These are phyloP conservation scores for Sporothrix protearum DNA, from an alignment of 2,329 filamentous ascomycete species.

Conservation along the genomic window DNA sequence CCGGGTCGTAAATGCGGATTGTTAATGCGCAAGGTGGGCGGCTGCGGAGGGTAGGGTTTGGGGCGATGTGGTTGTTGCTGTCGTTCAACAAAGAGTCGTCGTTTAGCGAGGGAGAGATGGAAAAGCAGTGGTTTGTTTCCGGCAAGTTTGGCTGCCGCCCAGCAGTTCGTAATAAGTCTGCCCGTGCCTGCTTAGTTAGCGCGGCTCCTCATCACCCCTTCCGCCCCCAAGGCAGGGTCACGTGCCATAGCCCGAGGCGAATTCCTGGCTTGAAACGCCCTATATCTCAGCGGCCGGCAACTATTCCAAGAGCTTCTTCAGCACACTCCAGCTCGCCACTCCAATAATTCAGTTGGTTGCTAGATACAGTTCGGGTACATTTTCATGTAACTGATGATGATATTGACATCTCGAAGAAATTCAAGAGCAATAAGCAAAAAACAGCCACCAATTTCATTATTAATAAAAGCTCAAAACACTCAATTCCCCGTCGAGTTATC, in stretches of 20 bases:
- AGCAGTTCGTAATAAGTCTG: constrained; percentile 24
- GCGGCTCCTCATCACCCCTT: neutral
- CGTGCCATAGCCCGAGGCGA: neutral
- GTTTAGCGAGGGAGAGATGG: neutral
- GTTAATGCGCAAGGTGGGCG: neutral
- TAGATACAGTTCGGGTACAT: neutral
- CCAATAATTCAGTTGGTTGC: neutral
- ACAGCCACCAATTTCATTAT: neutral
- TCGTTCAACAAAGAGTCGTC: constrained; percentile 3
- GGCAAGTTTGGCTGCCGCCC: constrained; percentile 23
- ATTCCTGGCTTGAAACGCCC: neutral
- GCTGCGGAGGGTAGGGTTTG: neutral
- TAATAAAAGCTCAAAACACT: constrained; percentile 1
- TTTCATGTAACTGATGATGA: neutral
- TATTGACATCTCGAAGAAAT: constrained; percentile 7
- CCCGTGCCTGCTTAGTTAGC: constrained; percentile 19
- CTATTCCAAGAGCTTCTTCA: neutral
- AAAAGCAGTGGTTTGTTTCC: constrained; percentile 25
- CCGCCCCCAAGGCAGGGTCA: neutral
- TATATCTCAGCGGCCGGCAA: neutral
- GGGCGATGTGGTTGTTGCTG: neutral
- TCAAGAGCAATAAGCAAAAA: neutral
- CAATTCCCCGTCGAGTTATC: constrained; percentile 17
- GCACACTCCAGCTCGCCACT: neutral
- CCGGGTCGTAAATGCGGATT: neutral